Evolutionary conservation across 2,329 filamentous ascomycete genomes (phyloP).

Genomic region (Penicillium frequentans): DNA sequence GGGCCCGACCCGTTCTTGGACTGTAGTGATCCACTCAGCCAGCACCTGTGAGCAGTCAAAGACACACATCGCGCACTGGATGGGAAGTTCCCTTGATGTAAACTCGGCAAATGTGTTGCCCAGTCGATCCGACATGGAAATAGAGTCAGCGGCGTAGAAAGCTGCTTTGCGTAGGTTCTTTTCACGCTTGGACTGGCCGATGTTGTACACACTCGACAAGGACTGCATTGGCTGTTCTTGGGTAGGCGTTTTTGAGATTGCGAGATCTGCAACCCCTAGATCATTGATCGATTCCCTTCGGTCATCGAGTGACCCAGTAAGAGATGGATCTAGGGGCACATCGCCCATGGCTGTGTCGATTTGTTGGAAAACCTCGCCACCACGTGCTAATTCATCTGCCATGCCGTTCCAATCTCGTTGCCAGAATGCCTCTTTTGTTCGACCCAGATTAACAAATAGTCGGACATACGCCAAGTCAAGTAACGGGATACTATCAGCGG

Average conservation of each 20-base stretch:
- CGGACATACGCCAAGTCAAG: conserved; percentile 90
- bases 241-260: conserved; percentile 37
- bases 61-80: conserved; percentile 87
- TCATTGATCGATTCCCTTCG: conserved; percentile 39
- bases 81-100: conserved; percentile 77
- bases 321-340: conserved; percentile 27
- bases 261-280: conserved; percentile 36
- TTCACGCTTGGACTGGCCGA: conserved; percentile 67
- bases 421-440: conserved; percentile 92
- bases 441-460: conserved; percentile 87
- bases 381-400: conserved; percentile 79
- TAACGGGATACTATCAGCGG: conserved; percentile 86
- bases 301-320: conserved; percentile 22
- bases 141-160: conserved; percentile 88
- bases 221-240: conserved; percentile 34
- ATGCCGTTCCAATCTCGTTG: conserved; percentile 90
- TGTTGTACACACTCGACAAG: conserved; percentile 34
- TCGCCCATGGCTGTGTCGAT: conserved; percentile 51
- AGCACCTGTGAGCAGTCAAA: conserved; percentile 94
- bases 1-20: conserved; percentile 90
- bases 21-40: conserved; percentile 88
- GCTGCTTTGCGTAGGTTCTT: conserved; percentile 90
- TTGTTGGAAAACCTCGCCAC: conserved; percentile 73
- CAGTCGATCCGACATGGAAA: conserved; percentile 83
- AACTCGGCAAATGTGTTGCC: conserved; percentile 84